Evolutionary conservation across 176 grass and related monocot genomes (phyloP), one percentile per base, ranked within the genome.

Genomic region (Bothriochloa decipiens): DNA sequence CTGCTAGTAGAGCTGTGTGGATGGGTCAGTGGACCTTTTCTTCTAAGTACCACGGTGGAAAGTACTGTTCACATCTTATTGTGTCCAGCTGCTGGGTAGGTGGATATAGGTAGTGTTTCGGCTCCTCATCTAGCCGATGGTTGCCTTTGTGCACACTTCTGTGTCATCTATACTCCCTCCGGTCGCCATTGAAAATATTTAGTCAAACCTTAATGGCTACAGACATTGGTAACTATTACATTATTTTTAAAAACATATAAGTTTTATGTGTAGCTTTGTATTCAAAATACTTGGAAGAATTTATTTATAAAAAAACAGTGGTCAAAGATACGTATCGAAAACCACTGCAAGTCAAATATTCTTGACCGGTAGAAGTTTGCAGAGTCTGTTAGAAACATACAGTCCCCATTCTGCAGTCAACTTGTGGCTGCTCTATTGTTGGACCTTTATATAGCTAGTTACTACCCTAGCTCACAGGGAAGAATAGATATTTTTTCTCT

Each of bases 401-500:
- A 16, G 5, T 53, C 29, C 78, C n/a, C 13, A 69, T 69, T 68
- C 64, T n/a, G 4, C 78, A 69, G 23, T 81, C 3, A 68, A 69
- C 14, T 39, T 37, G 25, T 32, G 22, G 11, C 43, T 81, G 27
- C 42, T 25, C 64, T 36, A n/a, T 35, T 8, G 28, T 35, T 35
- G 47, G 26, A 9, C 3, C 71, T 74, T 50, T 49, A 47, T 50
- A 15, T 49, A 14, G 43, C 7, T 32, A 27, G 6, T 3, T 50
- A 18, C 23, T 28, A 47, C 23, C 40, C 23, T 50, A 49, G 23
- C 28, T 50, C 15, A 10, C 6, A 29, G 14, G n/a, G 62, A 25
- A 16, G 7, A 81, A 68, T 47, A 68, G 20, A 52, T 3, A 32
- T 23, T 33, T 8, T 6, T 52, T 4, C 57, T 53, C 0, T 68